Base-by-base conservation (phyloP, 2,329 filamentous ascomycete genomes). In the Penicillium crustosum region DNA sequence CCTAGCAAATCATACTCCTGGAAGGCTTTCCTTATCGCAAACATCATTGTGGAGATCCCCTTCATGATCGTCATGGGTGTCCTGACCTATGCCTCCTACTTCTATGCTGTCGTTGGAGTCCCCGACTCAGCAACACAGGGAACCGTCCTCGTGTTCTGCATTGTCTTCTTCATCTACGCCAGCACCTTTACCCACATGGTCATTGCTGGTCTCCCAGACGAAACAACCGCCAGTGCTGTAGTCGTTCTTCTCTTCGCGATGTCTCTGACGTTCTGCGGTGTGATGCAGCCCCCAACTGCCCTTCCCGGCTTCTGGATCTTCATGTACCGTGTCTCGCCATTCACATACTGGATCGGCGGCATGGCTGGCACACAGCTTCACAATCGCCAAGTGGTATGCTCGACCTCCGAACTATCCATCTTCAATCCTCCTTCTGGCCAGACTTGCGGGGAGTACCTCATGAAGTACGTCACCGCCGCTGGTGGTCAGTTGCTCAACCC, bases 1-100 rank as follows among this genome's bases (percentile, higher is more conserved):
- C 91, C 90, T 0, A 90, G 87, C 57, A 93, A 93, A 78, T 86
- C 89, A 0, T 96, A 95, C 76, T 86, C 86, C 53, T 95, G 91
- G 91, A 87, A 89, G 72, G 85, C 90, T 6, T 95, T 95, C 71
- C 89, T 95, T 82, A 78, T 93, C 27, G 86, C 88, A 55, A 90
- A 92, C 73, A 89, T 96, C 64, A 77, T 92, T 29, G 90, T 93
- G 54, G 93, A 96, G 73, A 77, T 96, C 2, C 90, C 91, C 0
- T 96, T 90, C 88, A 91, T 94, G 73, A 83, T 86, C 0, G 73
- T 94, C 29, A 67, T 91, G 83, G 84, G 88, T 5, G 81, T 88
- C 13, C 75, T 94, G 63, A 88, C 93, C 80, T 96, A 81, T 78
- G 82, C 90, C 70, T 87, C 82, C 74, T 93, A 89, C 85, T 96